A percentile compares a stretch with the other conserved stretches of the same genome.
Conservation (phyloP, 495 filamentous ascomycete species). For the Penicillium tannophilum region DNA sequence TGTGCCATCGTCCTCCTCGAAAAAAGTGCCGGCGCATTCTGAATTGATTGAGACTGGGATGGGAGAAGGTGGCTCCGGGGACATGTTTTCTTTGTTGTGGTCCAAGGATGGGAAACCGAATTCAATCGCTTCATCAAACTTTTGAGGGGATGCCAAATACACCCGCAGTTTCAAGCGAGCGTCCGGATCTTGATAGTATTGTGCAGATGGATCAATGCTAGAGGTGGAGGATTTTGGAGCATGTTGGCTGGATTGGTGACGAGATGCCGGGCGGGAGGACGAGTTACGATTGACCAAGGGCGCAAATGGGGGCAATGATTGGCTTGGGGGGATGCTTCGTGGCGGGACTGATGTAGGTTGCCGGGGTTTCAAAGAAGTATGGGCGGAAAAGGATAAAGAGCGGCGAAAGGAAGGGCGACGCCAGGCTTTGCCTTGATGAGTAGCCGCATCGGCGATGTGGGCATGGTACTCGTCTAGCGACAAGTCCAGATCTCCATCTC, state of each 20-base stretch:
- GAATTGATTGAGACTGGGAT: slow-evolving; percentile 11
- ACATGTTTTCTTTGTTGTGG: slow-evolving; percentile 36
- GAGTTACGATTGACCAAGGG: slow-evolving; percentile 38
- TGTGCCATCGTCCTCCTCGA: slow-evolving; percentile 47
- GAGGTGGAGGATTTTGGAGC: slow-evolving; percentile 46
- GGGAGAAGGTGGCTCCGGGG: slow-evolving; percentile 18
- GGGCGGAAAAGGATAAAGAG: slow-evolving; percentile 45
- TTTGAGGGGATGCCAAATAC: slow-evolving; percentile 89
- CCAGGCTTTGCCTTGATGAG: slow-evolving; percentile 19
- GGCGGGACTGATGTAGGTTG: slow-evolving; percentile 20
- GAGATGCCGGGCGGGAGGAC: slow-evolving; percentile 37
- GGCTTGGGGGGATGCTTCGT: slow-evolving; percentile 22
- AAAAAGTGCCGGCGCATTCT: slow-evolving; percentile 41
- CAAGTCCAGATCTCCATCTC: slow-evolving; percentile 73
- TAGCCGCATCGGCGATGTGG: slow-evolving; percentile 40
- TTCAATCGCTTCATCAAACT: slow-evolving; percentile 93
- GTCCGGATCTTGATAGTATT: slow-evolving; percentile 90
- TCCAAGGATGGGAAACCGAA: slow-evolving; percentile 81
- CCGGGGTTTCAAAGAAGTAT: slow-evolving; percentile 18
- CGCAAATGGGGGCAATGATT: slow-evolving; percentile 20
- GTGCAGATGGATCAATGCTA: slow-evolving; percentile 70
- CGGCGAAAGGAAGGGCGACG: slow-evolving; percentile 49
- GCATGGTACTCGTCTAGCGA: slow-evolving; percentile 59
- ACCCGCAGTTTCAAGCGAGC: slow-evolving; percentile 82
- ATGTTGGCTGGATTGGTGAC: slow-evolving; percentile 29